Conservation (phyloP, 2,329 filamentous ascomycete species). For the Stemphylium beticola region DNA sequence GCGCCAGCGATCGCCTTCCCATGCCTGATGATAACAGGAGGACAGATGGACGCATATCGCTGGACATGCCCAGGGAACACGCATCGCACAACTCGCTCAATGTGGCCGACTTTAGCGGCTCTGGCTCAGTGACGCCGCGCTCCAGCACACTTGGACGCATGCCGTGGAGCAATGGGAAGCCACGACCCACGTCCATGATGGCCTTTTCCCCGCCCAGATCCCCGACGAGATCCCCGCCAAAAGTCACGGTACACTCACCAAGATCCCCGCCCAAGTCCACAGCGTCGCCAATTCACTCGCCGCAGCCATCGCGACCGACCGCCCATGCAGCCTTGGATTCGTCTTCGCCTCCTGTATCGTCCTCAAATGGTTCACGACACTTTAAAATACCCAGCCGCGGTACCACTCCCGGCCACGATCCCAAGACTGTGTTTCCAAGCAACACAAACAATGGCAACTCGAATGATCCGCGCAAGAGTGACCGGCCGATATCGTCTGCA, state of each 20-base stretch:
- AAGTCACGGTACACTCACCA: conserved; percentile 73
- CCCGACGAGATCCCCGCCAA: conserved; percentile 63
- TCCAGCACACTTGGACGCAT: conserved; percentile 41
- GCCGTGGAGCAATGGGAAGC: conserved; percentile 45
- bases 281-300: conserved; percentile 40
- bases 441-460: conserved; percentile 19
- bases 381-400: conserved; percentile 50
- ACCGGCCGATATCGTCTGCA: conserved; percentile 50
- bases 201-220: conserved; percentile 55
- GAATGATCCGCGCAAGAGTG: conserved; percentile 39
- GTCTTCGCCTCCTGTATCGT: conserved; percentile 15
- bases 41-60: conserved; percentile 47
- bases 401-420: conserved; percentile 51
- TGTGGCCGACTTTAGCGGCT: conserved; percentile 47
- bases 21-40: conserved; percentile 38
- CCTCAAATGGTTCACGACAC: conserved; percentile 33
- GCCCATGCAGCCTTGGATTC: conserved; percentile 37
- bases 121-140: conserved; percentile 41
- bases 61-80: conserved; percentile 50
- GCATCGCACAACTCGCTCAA: conserved; percentile 29
- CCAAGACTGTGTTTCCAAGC: conserved; percentile 37
- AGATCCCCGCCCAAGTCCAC: conserved; percentile 66
- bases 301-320: conserved; percentile 38
- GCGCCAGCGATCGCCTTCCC: conserved; percentile 36
- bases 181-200: conserved; percentile 57